These are phyloP conservation scores for Nannochloropsis gaditana DNA, from an alignment of 108 stramenopile species.

Conservation along the genomic window DNA sequence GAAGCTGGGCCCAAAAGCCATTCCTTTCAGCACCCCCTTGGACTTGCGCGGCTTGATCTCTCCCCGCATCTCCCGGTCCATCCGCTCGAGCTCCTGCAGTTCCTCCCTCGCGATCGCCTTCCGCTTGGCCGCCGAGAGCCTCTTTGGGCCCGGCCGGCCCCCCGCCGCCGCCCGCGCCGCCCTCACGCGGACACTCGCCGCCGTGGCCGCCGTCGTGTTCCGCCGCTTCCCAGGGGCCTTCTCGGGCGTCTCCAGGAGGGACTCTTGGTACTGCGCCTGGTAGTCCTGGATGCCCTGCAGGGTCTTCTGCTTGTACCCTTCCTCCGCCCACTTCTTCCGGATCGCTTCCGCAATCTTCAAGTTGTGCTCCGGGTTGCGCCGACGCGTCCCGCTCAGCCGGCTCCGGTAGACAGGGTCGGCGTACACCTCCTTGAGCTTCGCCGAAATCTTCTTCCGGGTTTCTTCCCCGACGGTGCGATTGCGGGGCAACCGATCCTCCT, in stretches of 20 bases:
- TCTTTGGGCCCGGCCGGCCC: neutral
- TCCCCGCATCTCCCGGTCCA: neutral
- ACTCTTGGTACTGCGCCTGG: neutral
- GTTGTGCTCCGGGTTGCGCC: conserved; percentile 24
- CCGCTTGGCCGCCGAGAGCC: neutral
- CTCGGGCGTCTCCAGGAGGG: neutral
- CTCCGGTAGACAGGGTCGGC: neutral
- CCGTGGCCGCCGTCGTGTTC: neutral
- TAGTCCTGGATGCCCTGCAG: conserved; percentile 8
- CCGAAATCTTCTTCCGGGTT: conserved; percentile 5
- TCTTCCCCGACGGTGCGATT: neutral
- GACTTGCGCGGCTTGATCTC: neutral
- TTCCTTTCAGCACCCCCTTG: neutral
- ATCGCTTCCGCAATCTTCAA: neutral
- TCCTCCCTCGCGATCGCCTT: conserved; percentile 16
- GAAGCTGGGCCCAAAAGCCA: too few relatives aligned
- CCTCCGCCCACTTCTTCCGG: conserved; percentile 26
- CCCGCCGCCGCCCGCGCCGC: neutral
- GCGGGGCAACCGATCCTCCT: conserved; percentile 22
- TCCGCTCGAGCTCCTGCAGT: neutral
- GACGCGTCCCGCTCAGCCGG: neutral
- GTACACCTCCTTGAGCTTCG: neutral
- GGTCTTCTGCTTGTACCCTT: conserved; percentile 22
- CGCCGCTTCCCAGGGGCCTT: neutral
- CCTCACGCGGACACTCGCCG: neutral